Conservation (phyloP, 1,139 yeast species). For the Pichia sp. region DNA sequence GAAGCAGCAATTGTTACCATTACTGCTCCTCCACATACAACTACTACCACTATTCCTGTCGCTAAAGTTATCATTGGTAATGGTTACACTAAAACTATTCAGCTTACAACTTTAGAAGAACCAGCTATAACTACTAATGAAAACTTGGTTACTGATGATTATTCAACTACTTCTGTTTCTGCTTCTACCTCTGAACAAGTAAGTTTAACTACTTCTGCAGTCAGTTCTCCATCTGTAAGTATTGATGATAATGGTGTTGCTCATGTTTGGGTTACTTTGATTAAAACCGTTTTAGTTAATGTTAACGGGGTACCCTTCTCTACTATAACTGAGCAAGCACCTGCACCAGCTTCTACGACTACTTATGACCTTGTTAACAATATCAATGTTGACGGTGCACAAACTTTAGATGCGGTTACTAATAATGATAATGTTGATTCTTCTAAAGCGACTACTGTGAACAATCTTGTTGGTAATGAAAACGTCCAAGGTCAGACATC, state of each 20-base stretch:
- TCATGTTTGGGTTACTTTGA: constrained; percentile 8
- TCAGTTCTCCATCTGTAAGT: constrained; percentile 9
- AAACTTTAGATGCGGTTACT: background rate
- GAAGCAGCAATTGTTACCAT: constrained; percentile 41
- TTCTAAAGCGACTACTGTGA: background rate
- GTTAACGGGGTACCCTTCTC: constrained; percentile 9
- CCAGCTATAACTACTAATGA: constrained; percentile 33
- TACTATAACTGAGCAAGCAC: constrained; percentile 13
- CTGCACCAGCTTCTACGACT: constrained; percentile 2
- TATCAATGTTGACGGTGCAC: background rate
- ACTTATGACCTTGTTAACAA: constrained; percentile 14
- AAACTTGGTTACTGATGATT: constrained; percentile 24
- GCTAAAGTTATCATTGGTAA: constrained; percentile 59
- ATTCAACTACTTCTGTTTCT: constrained; percentile 31
- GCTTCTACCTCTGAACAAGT: constrained; percentile 11
- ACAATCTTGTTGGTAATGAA: background rate
- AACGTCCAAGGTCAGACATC: constrained; percentile 12
- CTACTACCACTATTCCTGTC: constrained; percentile 62
- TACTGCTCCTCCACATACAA: constrained; percentile 57
- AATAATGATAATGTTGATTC: background rate
- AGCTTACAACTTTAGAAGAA: constrained; percentile 36
- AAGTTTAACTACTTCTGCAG: constrained; percentile 9
- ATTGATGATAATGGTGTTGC: constrained; percentile 9
- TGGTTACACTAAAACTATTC: constrained; percentile 52
- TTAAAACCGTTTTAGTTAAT: constrained; percentile 6